Base-by-base conservation (phyloP, 192 early-diverging fungal genomes). In the Backusella tarrabulga region DNA sequence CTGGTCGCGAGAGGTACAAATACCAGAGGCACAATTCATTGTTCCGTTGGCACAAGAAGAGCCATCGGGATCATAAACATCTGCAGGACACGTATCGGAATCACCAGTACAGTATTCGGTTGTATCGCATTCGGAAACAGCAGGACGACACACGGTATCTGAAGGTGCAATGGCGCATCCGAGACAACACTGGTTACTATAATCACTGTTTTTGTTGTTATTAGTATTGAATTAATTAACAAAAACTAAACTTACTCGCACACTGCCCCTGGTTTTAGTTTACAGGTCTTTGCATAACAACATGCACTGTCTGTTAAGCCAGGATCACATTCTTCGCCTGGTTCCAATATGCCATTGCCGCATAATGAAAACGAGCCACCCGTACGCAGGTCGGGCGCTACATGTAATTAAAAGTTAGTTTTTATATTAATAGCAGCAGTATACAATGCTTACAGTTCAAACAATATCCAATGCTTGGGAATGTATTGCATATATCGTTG, bases 251-350 rank as follows among this genome's bases (percentile, higher is more conserved):
- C 77, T 76, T 81, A 84, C 83, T 87, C 87, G 82, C 97, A 98
- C 1, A 85, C 78, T 7, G 95, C 93, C 6, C 88, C 90, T 5
- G 83, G 12, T 78, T 93, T 95, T 46, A 96, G 83, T 75, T 88
- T 93, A 85, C 97, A 98, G 3, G 92, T 95, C 2, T 87, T 75
- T 5, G 87, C 90, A 81, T 92, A 84, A 78, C 97, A 98, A 81
- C 97, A 98, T 21, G 91, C 89, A 71, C 67, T 74, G 68, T 91
- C 89, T 40, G 90, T 91, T 29, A 82, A 73, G 6, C 95, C 95
- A 83, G 95, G 96, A 79, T 98, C 97, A 81, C 97, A 98, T 75
- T 98, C 90, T 85, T 98, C 97, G 74, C 91, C 92, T 2, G 85
- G 68, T 83, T 98, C 97, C 74, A 91, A 88, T 73, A 98, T 90